Percentiles rank a stretch among this genome's conserved stretches.
Conservation (phyloP, 257 asterid genomes). For the Plantago ovata region DNA sequence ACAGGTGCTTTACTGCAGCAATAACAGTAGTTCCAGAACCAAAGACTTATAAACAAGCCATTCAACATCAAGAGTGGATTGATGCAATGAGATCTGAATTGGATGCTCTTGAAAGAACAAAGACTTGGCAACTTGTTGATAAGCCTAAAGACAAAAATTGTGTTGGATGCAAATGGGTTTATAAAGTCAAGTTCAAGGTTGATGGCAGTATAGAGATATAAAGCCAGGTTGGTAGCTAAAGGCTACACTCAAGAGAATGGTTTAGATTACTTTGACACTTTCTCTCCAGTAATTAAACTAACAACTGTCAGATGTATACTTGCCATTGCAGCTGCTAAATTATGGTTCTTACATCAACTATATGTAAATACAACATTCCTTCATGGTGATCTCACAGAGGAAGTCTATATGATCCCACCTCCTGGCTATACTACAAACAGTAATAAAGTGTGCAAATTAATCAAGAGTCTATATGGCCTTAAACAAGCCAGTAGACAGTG, state of each 20-base stretch:
- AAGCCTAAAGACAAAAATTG: too few species aligned
- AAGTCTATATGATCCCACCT: neutral
- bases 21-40: neutral
- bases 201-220: too few species aligned
- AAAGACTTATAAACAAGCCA: neutral
- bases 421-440: neutral
- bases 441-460: neutral
- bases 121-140: neutral
- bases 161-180: too few species aligned
- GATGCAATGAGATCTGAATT: neutral
- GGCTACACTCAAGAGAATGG: too few species aligned
- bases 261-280: too few species aligned
- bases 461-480: neutral
- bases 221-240: too few species aligned
- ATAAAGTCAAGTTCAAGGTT: too few species aligned
- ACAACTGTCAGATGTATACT: too few species aligned
- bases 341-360: neutral
- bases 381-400: neutral
- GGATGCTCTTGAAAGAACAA: neutral
- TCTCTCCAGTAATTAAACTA: too few species aligned
- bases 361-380: neutral
- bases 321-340: too few species aligned
- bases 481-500: neutral
- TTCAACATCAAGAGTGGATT: neutral
- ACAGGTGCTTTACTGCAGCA: neutral